Evolutionary conservation across 1,284 basidiomycete species (phyloP), one percentile per base, ranked within the genome.

Genomic region (Microbotryomycetes sp.): DNA sequence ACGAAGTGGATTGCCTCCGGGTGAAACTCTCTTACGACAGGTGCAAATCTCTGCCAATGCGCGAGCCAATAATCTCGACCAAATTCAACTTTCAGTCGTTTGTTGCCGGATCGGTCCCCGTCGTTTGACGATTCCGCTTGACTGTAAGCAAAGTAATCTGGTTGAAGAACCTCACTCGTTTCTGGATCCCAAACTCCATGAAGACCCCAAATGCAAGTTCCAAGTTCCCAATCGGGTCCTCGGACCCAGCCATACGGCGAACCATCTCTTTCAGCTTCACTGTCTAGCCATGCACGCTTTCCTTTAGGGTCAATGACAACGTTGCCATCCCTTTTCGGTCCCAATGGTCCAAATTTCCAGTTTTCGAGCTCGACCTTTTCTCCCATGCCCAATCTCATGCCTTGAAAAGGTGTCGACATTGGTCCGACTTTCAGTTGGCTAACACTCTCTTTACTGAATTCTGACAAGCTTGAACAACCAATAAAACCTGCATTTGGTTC

Each of bases 401-500:
- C 86, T 74, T 97, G 88, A 3, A 88, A 83, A 0, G 91, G 88
- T 0, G 89, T 90, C 0, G 94, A 92, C 58, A 85, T 82, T 0
- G 90, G 85, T 0, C 93, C 94, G 58, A 81, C 82, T 32, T 76
- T 75, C n/a, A 97, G 79, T 32, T 66, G 64, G 62, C 69, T 71
- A 25, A 69, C 63, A 50, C 60, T 65, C 36, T 73, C 71, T 50
- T 74, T 71, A 6, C 76, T 74, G 48, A 74, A 70, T 45, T 58
- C 50, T 29, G 65, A 63, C 48, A 78, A 64, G 74, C 93, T 84
- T 1, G 80, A 76, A 74, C 86, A 85, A 1, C 89, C 89, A 52
- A 89, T 82, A 61, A 93, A 80, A 0, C 93, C 94, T 67, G 92
- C 89, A 51, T 85, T 87, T 0, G 94, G 93, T 76, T 98, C 94